phyloP scores from a whole-genome alignment of 2,329 filamentous ascomycete species.

The Pyrenochaeta sp. region DNA sequence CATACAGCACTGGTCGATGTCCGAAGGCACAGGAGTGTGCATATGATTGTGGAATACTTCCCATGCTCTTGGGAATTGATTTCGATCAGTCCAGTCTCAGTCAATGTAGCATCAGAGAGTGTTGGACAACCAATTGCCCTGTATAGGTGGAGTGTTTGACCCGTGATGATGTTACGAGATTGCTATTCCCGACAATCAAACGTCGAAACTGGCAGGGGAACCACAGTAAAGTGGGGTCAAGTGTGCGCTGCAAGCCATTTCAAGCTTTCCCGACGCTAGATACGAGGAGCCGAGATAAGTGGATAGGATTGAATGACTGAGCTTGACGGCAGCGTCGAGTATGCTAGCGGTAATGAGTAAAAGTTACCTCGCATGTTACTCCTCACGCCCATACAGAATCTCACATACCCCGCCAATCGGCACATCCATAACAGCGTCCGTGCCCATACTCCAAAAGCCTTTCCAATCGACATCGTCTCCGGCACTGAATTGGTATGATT shows the following conservation, averaged over 20 bases:
- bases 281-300: neutral
- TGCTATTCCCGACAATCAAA: too few species aligned
- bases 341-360: constrained; percentile 10
- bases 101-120: too few species aligned
- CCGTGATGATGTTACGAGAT: too few species aligned
- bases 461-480: constrained; percentile 72
- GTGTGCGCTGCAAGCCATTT: constrained; percentile 11
- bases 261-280: constrained; percentile 22
- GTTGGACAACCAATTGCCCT: too few species aligned
- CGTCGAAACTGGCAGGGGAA: too few species aligned
- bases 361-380: constrained; percentile 23
- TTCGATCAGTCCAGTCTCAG: too few species aligned
- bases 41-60: too few species aligned
- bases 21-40: constrained; percentile 29
- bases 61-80: too few species aligned
- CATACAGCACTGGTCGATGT: constrained; percentile 25
- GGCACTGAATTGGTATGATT: constrained; percentile 48
- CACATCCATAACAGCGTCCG: constrained; percentile 97
- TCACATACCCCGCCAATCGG: constrained; percentile 95
- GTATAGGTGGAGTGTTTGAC: too few species aligned
- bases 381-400: constrained; percentile 78
- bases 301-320: neutral
- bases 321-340: neutral
- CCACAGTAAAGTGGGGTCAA: neutral
- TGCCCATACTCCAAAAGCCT: constrained; percentile 87